Evolutionary conservation across 768 basidiomycete species (phyloP), one percentile per base, ranked within the genome.

Genomic region (Tricholoma matsutake): DNA sequence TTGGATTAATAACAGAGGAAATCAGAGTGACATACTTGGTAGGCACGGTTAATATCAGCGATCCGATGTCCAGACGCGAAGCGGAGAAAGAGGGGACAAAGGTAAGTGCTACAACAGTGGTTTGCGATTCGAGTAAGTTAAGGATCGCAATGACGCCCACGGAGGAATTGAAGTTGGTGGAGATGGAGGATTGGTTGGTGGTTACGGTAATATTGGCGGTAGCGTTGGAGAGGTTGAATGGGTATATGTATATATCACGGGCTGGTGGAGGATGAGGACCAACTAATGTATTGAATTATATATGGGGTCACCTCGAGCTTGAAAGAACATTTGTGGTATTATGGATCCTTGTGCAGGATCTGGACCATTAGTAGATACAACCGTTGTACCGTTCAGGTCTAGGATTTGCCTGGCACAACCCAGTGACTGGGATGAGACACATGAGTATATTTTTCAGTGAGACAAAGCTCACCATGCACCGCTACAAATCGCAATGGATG

Each of bases 301-400:
- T 20, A 51, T 11, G 22, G 31, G 63, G 72, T 57, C 64, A 84
- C 85, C 85, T 74, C 75, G 76, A 71, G 86, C 84, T 32, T 72
- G 75, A 58, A 87, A 68, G 65, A 86, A 86, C 73, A 86, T 74
- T 60, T 86, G 86, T 1, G 84, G 85, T 60, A 84, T 70, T 39
- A 83, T 75, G 58, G 78, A 70, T 20, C 69, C 76, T 14, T 78
- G 71, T 41, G 70, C 71, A 39, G 76, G 66, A 64, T 75, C 73
- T 5, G 83, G 80, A 1, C 85, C 84, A 47, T 69, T 62, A 18
- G 83, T 81, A 37, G 77, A 73, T 25, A 78, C 71, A 34, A 71
- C 59, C 7, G 66, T 60, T 34, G 59, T 53, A 20, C 66, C 69
- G 57, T 64, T 62, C 31, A 71, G 43, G 20, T 65, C 51, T 4